Conservation (phyloP, 768 basidiomycete species). For the Ephemerocybe angulata region DNA sequence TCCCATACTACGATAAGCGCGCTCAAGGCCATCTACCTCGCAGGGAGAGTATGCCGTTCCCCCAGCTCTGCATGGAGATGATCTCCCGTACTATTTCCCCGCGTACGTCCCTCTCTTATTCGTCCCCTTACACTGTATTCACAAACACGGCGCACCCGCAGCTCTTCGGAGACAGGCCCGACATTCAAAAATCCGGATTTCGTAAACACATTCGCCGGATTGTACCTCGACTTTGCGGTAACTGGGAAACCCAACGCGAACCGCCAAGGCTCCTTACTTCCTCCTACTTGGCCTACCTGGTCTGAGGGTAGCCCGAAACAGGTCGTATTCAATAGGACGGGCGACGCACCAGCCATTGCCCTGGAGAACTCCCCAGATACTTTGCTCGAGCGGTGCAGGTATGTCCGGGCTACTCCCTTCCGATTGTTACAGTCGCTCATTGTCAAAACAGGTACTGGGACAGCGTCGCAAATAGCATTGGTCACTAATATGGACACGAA, state of each 20-base stretch:
- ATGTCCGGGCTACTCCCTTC: too few relatives aligned
- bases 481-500: too few relatives aligned
- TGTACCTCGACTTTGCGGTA: neutral
- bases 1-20: neutral
- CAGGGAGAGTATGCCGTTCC: slow-evolving; percentile 43
- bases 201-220: slow-evolving; percentile 1
- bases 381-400: neutral
- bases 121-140: neutral
- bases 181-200: slow-evolving; percentile 34
- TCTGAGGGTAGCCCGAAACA: neutral
- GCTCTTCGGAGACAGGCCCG: slow-evolving; percentile 9
- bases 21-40: neutral
- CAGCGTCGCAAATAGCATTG: too few relatives aligned
- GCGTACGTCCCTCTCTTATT: slow-evolving; percentile 35
- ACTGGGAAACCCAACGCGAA: neutral
- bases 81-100: slow-evolving; percentile 39
- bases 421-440: too few relatives aligned
- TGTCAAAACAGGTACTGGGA: too few relatives aligned
- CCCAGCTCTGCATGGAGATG: slow-evolving; percentile 35
- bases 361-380: neutral
- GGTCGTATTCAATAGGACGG: neutral
- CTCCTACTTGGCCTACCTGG: neutral
- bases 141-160: neutral
- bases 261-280: neutral
- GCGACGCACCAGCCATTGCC: slow-evolving; percentile 7